These are phyloP conservation scores for Atractiella rhizophila DNA, from an alignment of 768 basidiomycete genomes.

Conservation along the genomic window DNA sequence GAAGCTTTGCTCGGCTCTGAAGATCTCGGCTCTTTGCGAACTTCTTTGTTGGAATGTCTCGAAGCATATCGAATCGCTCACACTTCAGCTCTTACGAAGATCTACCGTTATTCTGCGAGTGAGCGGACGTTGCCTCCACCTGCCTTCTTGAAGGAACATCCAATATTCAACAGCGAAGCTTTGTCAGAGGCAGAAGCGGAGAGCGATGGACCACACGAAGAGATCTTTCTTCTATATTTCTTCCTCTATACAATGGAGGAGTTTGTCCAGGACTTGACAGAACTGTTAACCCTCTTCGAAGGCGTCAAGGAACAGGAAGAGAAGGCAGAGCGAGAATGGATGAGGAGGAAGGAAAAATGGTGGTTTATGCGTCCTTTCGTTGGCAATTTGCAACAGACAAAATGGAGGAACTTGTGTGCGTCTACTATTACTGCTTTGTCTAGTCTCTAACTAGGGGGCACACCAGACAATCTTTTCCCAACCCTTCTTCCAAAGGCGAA, in stretches of 20 bases:
- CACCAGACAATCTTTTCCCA: too few species aligned
- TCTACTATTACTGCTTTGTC: too few species aligned
- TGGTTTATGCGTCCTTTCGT: not conserved
- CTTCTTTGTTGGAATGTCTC: constrained; percentile 15
- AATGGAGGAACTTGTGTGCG: too few species aligned
- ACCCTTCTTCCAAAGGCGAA: not conserved
- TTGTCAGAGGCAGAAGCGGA: not conserved
- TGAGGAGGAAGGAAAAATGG: not conserved
- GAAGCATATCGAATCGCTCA: constrained; percentile 17
- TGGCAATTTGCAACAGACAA: too few species aligned
- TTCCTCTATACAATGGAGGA: constrained; percentile 80
- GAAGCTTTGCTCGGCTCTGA: not conserved
- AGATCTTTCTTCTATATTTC: constrained; percentile 14
- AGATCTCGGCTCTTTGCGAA: constrained; percentile 10
- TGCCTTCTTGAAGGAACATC: not conserved
- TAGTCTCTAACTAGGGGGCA: too few species aligned
- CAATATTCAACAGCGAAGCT: not conserved
- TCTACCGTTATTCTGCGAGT: constrained; percentile 16
- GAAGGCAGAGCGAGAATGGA: constrained; percentile 16
- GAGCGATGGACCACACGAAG: constrained; percentile 7
- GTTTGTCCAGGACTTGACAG: constrained; percentile 57
- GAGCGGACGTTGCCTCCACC: not conserved
- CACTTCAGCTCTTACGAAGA: constrained; percentile 13
- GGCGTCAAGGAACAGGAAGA: constrained; percentile 43
- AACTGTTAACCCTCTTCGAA: constrained; percentile 58